Conservation (phyloP, 345 rosid species). For the Erodium maritimum region DNA sequence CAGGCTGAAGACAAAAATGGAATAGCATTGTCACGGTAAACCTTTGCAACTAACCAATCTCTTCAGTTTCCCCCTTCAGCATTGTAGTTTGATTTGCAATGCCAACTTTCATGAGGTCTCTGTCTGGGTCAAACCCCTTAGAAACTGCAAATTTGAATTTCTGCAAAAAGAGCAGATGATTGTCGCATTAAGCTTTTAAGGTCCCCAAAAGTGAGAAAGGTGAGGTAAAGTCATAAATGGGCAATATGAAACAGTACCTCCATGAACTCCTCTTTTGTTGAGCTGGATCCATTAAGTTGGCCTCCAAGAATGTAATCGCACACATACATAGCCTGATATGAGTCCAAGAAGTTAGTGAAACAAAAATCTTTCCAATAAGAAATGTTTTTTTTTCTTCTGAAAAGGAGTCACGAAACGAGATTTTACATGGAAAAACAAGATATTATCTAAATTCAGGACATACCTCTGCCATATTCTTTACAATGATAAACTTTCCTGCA, state of each 20-base stretch:
- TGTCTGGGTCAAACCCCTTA: constrained; percentile 79
- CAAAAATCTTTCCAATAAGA: background rate
- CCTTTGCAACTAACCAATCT: constrained; percentile 52
- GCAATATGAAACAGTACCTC: constrained; percentile 33
- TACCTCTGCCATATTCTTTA: constrained; percentile 84
- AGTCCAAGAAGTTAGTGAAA: background rate
- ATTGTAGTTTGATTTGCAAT: constrained; percentile 97
- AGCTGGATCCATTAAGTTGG: constrained; percentile 73
- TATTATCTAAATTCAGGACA: background rate
- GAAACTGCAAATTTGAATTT: constrained; percentile 74
- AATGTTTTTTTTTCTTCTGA: background rate
- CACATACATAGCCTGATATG: constrained; percentile 64
- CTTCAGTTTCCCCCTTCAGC: constrained; percentile 98
- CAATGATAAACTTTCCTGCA: constrained; percentile 65
- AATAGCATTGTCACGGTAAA: constrained; percentile 1
- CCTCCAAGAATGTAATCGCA: constrained; percentile 96
- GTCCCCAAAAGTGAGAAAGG: background rate
- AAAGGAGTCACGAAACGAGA: too few species aligned
- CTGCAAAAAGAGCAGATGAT: constrained; percentile 34
- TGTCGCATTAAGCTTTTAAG: constrained; percentile 4
- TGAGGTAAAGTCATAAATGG: background rate
- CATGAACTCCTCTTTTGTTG: constrained; percentile 74
- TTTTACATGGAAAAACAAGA: background rate
- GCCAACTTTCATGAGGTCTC: constrained; percentile 66
- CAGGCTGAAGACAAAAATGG: background rate